These are phyloP conservation scores for Trypanosoma scelopori DNA, from an alignment of 208 protist genomes.

Conservation along the genomic window DNA sequence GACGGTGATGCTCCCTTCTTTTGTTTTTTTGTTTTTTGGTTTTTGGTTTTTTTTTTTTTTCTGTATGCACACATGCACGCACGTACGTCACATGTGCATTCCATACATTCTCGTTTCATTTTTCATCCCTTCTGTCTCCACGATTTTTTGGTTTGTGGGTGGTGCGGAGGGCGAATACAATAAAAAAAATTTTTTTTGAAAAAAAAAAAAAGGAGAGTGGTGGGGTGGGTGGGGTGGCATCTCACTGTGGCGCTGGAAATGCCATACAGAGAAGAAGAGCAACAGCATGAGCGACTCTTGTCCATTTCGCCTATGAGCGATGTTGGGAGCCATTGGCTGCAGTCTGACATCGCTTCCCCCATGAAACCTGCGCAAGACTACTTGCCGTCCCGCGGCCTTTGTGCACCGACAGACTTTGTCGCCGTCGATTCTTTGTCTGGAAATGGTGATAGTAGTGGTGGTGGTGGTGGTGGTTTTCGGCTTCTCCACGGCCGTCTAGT, in stretches of 20 bases:
- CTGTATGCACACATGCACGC: background rate
- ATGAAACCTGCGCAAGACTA: background rate
- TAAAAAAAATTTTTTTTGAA: too few relatives aligned
- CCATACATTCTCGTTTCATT: background rate
- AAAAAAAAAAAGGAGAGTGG: too few relatives aligned
- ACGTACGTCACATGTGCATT: background rate
- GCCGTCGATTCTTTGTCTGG: too few relatives aligned
- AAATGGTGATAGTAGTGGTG: too few relatives aligned
- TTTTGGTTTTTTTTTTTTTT: slow-evolving; percentile 11
- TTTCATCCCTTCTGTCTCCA: background rate
- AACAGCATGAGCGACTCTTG: slow-evolving; percentile 6
- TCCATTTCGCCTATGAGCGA: slow-evolving; percentile 11
- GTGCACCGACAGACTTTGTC: too few relatives aligned
- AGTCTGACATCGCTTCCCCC: background rate
- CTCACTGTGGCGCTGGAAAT: background rate
- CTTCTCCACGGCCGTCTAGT: background rate
- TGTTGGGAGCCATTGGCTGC: background rate
- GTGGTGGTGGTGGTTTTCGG: too few relatives aligned
- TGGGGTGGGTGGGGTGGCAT: too few relatives aligned
- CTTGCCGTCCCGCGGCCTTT: background rate
- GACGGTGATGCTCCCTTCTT: too few relatives aligned
- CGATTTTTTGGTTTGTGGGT: background rate
- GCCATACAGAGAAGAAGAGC: background rate
- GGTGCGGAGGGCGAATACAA: too few relatives aligned
- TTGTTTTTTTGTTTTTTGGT: too few relatives aligned